Evolutionary conservation across 2,329 filamentous ascomycete genomes (phyloP).

Genomic region (Zymoseptoria crescenta): DNA sequence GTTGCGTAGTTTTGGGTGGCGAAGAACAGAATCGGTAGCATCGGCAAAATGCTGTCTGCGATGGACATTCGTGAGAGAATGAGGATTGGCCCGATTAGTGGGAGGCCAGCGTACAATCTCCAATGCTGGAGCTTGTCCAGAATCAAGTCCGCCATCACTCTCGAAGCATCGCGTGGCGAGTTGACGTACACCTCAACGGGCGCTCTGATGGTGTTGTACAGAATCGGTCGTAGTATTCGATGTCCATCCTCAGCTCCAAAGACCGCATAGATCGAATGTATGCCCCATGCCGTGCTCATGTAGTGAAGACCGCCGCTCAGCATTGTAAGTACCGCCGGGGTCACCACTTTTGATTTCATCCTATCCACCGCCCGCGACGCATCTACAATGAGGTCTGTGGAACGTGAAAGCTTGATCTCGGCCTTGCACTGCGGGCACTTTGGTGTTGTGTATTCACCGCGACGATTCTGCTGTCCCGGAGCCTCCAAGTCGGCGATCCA

Average conservation of each 20-base stretch:
- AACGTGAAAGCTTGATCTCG: slow-evolving; percentile 67
- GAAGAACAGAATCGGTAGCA: slow-evolving; percentile 55
- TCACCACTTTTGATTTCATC: slow-evolving; percentile 49
- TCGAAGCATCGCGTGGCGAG: slow-evolving; percentile 8
- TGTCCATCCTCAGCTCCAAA: slow-evolving; percentile 57
- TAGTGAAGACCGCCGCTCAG: slow-evolving; percentile 32
- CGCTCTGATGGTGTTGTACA: slow-evolving; percentile 14
- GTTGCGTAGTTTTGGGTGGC: slow-evolving; percentile 44
- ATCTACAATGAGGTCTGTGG: slow-evolving; percentile 64
- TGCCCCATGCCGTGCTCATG: slow-evolving; percentile 41
- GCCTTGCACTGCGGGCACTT: slow-evolving; percentile 85
- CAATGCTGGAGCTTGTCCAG: slow-evolving; percentile 34
- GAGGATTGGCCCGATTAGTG: slow-evolving; percentile 60
- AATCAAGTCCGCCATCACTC: slow-evolving; percentile 14
- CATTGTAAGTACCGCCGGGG: slow-evolving; percentile 56
- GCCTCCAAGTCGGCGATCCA: slow-evolving; percentile 89
- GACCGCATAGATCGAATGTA: slow-evolving; percentile 56
- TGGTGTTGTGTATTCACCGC: slow-evolving; percentile 51
- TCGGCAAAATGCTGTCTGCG: slow-evolving; percentile 55
- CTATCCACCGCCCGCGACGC: slow-evolving; percentile 53
- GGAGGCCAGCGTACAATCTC: slow-evolving; percentile 52
- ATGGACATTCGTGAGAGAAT: slow-evolving; percentile 59
- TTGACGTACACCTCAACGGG: slow-evolving; percentile 19
- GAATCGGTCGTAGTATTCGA: slow-evolving; percentile 43
- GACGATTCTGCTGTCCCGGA: slow-evolving; percentile 43